Conservation (phyloP, 495 filamentous ascomycete species). For the Xanthoparmelia taractica region DNA sequence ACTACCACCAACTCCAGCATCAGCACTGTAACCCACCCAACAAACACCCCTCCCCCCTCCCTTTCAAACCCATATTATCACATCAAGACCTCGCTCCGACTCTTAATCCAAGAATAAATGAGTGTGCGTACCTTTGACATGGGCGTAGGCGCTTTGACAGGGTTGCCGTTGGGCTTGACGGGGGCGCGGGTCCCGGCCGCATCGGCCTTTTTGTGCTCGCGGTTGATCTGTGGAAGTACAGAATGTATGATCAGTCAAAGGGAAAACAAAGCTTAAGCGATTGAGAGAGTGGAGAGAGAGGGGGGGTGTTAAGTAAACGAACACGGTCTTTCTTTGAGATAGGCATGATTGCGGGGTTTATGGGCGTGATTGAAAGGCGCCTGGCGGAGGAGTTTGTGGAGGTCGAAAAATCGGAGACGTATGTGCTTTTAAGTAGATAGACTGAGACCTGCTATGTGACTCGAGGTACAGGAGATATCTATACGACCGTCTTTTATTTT, state of each 20-base stretch:
- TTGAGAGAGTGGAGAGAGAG: background rate
- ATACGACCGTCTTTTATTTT: too few relatives aligned
- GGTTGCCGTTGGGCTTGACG: conserved; percentile 35
- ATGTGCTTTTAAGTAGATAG: too few relatives aligned
- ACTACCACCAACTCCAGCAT: conserved; percentile 20
- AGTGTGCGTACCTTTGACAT: conserved; percentile 30
- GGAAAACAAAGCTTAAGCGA: background rate
- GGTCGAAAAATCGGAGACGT: too few relatives aligned
- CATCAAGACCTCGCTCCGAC: too few relatives aligned
- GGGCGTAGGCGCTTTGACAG: conserved; percentile 35
- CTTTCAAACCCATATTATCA: background rate
- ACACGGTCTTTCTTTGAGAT: conserved; percentile 4
- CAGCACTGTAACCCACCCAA: background rate
- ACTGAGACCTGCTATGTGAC: too few relatives aligned
- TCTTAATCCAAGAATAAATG: too few relatives aligned
- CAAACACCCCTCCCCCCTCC: background rate
- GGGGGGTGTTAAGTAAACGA: background rate
- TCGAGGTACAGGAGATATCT: too few relatives aligned
- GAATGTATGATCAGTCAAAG: background rate
- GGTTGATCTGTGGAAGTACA: conserved; percentile 19
- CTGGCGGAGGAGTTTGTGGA: background rate
- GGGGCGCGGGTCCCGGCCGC: conserved; percentile 34
- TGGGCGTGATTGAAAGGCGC: background rate
- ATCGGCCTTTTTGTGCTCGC: conserved; percentile 38
- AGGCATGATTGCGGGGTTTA: conserved; percentile 1